These are phyloP conservation scores for Penicillium brasilianum DNA, from an alignment of 2,329 filamentous ascomycete genomes.

Conservation along the genomic window DNA sequence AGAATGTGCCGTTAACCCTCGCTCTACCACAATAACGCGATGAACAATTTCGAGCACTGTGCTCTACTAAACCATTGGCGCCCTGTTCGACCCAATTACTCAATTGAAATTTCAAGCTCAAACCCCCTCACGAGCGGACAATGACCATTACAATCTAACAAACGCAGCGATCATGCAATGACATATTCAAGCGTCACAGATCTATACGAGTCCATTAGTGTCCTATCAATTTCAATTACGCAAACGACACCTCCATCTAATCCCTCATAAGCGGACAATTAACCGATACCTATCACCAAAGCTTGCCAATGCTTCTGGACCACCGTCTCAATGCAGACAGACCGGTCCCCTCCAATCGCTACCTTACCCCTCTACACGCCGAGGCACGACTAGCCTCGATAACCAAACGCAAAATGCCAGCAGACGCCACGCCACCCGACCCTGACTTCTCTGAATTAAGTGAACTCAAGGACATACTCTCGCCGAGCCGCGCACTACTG, in stretches of 20 bases:
- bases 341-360: background rate
- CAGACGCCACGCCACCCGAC: background rate
- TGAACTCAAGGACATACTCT: background rate
- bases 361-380: background rate
- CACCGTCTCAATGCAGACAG: background rate
- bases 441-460: no score
- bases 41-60: no score
- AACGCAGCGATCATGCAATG: background rate
- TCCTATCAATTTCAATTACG: background rate
- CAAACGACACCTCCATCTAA: background rate
- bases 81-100: background rate
- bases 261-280: background rate
- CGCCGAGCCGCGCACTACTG: constrained; percentile 2
- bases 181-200: no score
- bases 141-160: no score
- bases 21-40: background rate
- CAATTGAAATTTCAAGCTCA: background rate
- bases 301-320: constrained; percentile 4
- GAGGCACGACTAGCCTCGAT: background rate
- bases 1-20: background rate
- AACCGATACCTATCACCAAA: background rate
- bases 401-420: background rate
- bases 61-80: background rate
- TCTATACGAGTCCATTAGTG: background rate
- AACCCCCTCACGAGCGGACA: background rate